Evolutionary conservation across 139 green algal species (phyloP).

Genomic region (Yamagishiella unicocca): DNA sequence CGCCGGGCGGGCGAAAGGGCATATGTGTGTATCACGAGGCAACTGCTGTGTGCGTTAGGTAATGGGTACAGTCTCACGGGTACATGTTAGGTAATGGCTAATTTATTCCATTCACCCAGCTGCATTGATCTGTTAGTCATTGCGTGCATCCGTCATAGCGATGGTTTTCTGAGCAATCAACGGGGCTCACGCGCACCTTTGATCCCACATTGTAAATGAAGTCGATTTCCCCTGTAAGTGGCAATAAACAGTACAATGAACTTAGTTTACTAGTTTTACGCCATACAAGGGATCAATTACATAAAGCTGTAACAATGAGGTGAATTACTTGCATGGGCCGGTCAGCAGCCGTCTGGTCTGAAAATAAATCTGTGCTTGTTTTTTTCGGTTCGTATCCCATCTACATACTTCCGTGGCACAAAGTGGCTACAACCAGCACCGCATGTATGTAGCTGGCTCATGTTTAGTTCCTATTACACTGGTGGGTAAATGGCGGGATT

Average conservation of each 20-base stretch:
- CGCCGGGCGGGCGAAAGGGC: too few species aligned
- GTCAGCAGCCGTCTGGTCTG: too few species aligned
- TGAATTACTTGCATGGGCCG: background rate
- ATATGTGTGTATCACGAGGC: too few species aligned
- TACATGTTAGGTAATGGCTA: background rate
- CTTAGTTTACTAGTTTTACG: background rate
- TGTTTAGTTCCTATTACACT: too few species aligned
- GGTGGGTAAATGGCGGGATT: too few species aligned
- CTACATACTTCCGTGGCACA: background rate
- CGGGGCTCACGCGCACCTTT: background rate
- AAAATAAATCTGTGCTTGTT: background rate
- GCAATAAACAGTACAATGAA: background rate
- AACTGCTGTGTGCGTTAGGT: too few species aligned
- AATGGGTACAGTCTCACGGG: too few species aligned
- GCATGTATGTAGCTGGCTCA: too few species aligned
- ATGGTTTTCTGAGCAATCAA: background rate
- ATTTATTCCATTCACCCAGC: background rate
- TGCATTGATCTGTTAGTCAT: background rate
- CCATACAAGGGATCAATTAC: background rate
- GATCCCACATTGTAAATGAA: slow-evolving; percentile 32
- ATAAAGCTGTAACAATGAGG: background rate
- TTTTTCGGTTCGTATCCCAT: background rate
- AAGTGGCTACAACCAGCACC: too few species aligned
- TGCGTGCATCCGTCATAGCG: background rate
- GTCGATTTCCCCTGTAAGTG: slow-evolving; percentile 7